A percentile compares a stretch with the other conserved stretches of the same genome.
phyloP scores from a whole-genome alignment of 1,139 yeast species.

The Geotrichum cucujoidarum region DNA sequence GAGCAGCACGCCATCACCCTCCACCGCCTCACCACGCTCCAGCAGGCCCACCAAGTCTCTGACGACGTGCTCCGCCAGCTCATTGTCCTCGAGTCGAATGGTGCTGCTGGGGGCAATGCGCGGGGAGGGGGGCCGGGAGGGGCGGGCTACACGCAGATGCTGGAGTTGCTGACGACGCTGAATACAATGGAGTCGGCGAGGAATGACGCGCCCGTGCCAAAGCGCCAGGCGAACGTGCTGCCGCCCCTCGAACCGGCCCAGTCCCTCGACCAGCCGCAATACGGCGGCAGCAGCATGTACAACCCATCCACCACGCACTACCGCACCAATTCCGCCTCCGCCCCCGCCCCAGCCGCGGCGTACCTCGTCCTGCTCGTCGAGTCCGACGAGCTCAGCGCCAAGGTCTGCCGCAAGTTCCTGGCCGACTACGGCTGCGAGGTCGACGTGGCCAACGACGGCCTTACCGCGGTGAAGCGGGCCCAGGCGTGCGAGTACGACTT shows the following conservation, averaged over 20 bases:
- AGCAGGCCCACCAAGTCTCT: slow-evolving; percentile 13
- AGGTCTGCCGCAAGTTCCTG: slow-evolving; percentile 51
- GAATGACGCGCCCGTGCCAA: slow-evolving; percentile 14
- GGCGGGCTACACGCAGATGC: slow-evolving; percentile 1
- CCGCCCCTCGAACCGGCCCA: slow-evolving; percentile 3
- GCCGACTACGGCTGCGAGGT: slow-evolving; percentile 88
- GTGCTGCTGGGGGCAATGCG: not conserved
- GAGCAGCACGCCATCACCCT: slow-evolving; percentile 13
- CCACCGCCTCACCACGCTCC: slow-evolving; percentile 14
- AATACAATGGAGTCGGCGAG: slow-evolving; percentile 14
- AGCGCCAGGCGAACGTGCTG: not conserved
- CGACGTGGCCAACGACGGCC: slow-evolving; percentile 87
- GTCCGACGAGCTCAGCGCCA: slow-evolving; percentile 76
- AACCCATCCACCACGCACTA: not conserved
- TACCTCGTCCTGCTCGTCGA: slow-evolving; percentile 63
- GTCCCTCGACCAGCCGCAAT: not conserved
- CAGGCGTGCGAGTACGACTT: slow-evolving; percentile 64
- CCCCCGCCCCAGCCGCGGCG: not conserved
- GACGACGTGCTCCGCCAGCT: slow-evolving; percentile 18
- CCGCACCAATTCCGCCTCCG: not conserved
- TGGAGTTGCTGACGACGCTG: slow-evolving; percentile 12
- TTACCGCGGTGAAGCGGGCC: slow-evolving; percentile 77
- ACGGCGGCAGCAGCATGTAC: not conserved
- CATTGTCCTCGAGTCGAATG: slow-evolving; percentile 8
- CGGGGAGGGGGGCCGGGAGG: not conserved